Evolutionary conservation across 768 basidiomycete genomes (phyloP).

Genomic region (Pleurotus djamor): DNA sequence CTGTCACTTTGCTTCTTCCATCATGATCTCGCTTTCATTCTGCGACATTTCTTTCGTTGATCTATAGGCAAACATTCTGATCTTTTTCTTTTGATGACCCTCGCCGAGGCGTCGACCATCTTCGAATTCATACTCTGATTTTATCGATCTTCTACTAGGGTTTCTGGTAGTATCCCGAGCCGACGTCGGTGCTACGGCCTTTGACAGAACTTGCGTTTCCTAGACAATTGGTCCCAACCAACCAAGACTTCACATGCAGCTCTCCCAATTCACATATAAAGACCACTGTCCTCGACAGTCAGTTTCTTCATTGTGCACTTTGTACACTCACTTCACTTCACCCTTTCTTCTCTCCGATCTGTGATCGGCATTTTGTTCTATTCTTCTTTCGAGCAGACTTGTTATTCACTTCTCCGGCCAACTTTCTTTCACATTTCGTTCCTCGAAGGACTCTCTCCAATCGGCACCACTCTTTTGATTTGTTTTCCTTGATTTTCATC

Average conservation of each 20-base stretch:
- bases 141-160: too few species aligned
- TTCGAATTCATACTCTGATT: too few species aligned
- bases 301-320: slow-evolving; percentile 2
- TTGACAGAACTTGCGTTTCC: neutral
- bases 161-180: too few species aligned
- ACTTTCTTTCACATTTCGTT: slow-evolving; percentile 1
- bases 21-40: too few species aligned
- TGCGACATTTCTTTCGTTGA: too few species aligned
- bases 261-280: neutral
- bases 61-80: too few species aligned
- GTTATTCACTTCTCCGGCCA: neutral
- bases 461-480: neutral
- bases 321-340: slow-evolving; percentile 6
- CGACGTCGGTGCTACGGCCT: neutral
- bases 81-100: too few species aligned
- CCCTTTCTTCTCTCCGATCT: slow-evolving; percentile 1
- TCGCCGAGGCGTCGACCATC: too few species aligned
- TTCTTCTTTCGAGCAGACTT: neutral
- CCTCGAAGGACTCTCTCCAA: neutral
- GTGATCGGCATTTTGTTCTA: slow-evolving; percentile 8
- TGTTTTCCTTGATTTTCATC: neutral
- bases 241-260: slow-evolving; percentile 1
- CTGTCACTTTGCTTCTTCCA: too few species aligned
- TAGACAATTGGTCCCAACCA: neutral
- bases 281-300: neutral